These are phyloP conservation scores for Hymenoscyphus repandus DNA, from an alignment of 2,329 filamentous ascomycete genomes.

Conservation along the genomic window DNA sequence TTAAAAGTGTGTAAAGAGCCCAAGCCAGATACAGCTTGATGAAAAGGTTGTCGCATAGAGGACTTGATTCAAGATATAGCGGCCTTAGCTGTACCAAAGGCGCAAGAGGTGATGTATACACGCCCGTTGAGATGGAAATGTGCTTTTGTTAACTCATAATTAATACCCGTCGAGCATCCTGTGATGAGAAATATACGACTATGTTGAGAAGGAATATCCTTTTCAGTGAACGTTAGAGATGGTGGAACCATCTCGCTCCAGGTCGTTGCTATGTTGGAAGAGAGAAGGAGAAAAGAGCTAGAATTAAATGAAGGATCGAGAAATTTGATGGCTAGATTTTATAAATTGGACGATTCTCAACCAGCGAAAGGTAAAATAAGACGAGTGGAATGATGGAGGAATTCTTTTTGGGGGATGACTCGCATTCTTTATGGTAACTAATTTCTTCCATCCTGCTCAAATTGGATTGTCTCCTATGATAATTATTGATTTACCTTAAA, in stretches of 20 bases:
- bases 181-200: slow-evolving; percentile 15
- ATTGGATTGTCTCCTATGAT: too few species aligned
- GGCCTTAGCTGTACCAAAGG: slow-evolving; percentile 31
- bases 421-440: too few species aligned
- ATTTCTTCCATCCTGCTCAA: too few species aligned
- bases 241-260: slow-evolving; percentile 8
- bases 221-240: slow-evolving; percentile 3
- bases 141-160: slow-evolving; percentile 13
- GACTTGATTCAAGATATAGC: slow-evolving; percentile 31
- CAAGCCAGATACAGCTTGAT: slow-evolving; percentile 14
- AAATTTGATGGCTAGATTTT: not conserved
- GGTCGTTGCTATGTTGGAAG: slow-evolving; percentile 2
- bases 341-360: too few species aligned
- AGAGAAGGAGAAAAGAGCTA: not conserved
- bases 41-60: too few species aligned
- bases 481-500: too few species aligned
- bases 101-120: slow-evolving; percentile 38
- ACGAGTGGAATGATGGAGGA: too few species aligned
- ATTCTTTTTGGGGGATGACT: too few species aligned
- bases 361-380: too few species aligned
- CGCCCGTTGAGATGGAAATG: slow-evolving; percentile 24
- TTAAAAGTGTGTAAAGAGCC: slow-evolving; percentile 33
- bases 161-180: slow-evolving; percentile 14
- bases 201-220: slow-evolving; percentile 1
- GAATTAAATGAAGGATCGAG: not conserved